phyloP scores from a whole-genome alignment of 495 filamentous ascomycete species.

The Penicillium manginii region DNA sequence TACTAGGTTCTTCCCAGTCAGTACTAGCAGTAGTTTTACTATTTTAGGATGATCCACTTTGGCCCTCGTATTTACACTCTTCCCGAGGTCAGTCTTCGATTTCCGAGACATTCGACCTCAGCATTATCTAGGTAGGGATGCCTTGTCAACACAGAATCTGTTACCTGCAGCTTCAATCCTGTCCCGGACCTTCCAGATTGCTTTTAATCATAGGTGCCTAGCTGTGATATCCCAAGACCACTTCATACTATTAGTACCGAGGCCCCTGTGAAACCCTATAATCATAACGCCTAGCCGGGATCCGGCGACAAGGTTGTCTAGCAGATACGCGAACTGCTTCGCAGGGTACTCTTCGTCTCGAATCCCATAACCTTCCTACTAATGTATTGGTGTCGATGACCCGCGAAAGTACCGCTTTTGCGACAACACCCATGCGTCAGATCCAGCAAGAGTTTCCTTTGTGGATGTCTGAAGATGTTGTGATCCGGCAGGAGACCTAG shows the following conservation, averaged over 20 bases:
- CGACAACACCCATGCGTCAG: constrained; percentile 7
- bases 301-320: background rate
- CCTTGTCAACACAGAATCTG: background rate
- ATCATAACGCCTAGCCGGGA: background rate
- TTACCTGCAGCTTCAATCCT: background rate
- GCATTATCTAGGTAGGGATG: constrained; percentile 3
- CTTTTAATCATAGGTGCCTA: background rate
- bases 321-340: background rate
- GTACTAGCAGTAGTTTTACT: background rate
- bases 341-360: constrained; percentile 9
- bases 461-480: background rate
- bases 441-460: background rate
- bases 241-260: constrained; percentile 9
- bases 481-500: background rate
- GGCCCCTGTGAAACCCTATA: constrained; percentile 8
- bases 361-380: constrained; percentile 6
- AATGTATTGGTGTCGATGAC: background rate
- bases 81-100: background rate
- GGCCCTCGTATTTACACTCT: too few relatives aligned
- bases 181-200: background rate
- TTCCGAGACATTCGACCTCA: background rate
- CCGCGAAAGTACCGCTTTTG: background rate
- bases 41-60: too few relatives aligned
- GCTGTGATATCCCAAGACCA: background rate
- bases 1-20: background rate